Percentiles rank a stretch among this genome's conserved stretches.
Evolutionary conservation across 192 early-diverging fungal genomes (phyloP).

Genomic region (Coemansia sp.): DNA sequence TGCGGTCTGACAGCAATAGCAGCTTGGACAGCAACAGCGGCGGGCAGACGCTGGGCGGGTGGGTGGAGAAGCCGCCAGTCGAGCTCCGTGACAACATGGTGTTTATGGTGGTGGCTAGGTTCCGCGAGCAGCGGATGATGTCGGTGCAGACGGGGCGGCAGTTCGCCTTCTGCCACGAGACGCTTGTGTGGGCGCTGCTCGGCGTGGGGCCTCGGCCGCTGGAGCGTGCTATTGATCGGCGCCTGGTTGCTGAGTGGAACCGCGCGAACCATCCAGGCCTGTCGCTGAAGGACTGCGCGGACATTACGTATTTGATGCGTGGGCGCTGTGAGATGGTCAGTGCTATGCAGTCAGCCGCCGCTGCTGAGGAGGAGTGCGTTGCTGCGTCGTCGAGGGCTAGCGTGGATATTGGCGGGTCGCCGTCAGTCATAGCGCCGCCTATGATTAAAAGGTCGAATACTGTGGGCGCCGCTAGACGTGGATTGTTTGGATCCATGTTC

Average conservation of each 20-base stretch:
- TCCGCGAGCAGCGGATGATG: slow-evolving; percentile 77
- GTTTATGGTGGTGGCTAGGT: slow-evolving; percentile 62
- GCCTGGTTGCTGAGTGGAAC: slow-evolving; percentile 58
- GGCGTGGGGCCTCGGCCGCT: slow-evolving; percentile 44
- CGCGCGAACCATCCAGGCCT: slow-evolving; percentile 35
- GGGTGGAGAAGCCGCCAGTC: slow-evolving; percentile 32
- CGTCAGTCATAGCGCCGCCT: slow-evolving; percentile 11
- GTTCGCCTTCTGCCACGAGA: slow-evolving; percentile 86
- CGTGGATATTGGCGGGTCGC: slow-evolving; percentile 27
- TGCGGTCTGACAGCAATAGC: slow-evolving; percentile 28
- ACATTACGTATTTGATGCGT: slow-evolving; percentile 49
- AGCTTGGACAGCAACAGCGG: not conserved
- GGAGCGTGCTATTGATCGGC: slow-evolving; percentile 44
- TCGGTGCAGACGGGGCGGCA: slow-evolving; percentile 86
- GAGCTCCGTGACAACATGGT: slow-evolving; percentile 64
- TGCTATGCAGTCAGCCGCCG: slow-evolving; percentile 28
- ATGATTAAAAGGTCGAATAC: slow-evolving; percentile 52
- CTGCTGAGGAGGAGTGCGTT: not conserved
- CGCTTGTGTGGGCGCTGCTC: slow-evolving; percentile 63
- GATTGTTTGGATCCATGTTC: slow-evolving; percentile 39
- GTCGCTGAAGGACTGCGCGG: slow-evolving; percentile 28
- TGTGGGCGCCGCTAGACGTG: slow-evolving; percentile 39
- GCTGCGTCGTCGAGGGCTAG: slow-evolving; percentile 27
- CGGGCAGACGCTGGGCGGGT: slow-evolving; percentile 33
- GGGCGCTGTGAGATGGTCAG: slow-evolving; percentile 50